Conservation (phyloP, 441 rosid species). For the Breynia disticha region DNA sequence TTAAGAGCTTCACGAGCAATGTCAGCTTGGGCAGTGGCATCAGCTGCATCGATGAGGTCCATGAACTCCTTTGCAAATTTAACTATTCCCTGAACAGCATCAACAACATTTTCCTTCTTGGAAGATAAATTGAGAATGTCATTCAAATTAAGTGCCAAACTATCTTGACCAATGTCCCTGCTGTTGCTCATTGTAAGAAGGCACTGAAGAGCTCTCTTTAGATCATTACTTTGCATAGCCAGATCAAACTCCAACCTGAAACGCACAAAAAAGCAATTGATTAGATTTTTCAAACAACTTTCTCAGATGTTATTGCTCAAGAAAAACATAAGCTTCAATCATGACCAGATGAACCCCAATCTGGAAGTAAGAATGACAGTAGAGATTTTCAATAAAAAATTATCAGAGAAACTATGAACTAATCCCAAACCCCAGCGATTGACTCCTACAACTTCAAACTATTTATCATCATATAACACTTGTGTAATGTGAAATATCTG, state of each 20-base stretch:
- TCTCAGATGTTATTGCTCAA: neutral
- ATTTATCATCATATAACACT: too few species aligned
- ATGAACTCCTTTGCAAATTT: constrained; percentile 87
- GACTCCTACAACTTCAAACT: too few species aligned
- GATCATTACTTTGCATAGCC: constrained; percentile 95
- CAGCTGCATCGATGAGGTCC: constrained; percentile 98
- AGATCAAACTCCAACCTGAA: constrained; percentile 91
- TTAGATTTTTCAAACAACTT: constrained; percentile 1
- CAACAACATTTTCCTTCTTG: constrained; percentile 85
- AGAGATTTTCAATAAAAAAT: too few species aligned
- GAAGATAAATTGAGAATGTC: constrained; percentile 76
- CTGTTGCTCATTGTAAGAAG: constrained; percentile 95
- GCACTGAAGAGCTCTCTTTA: constrained; percentile 98
- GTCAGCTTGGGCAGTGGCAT: constrained; percentile 89
- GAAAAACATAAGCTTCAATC: too few species aligned
- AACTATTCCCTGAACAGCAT: constrained; percentile 89
- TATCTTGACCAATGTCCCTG: constrained; percentile 87
- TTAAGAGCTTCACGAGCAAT: constrained; percentile 94
- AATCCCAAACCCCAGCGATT: too few species aligned
- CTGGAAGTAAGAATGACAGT: too few species aligned
- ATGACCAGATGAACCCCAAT: too few species aligned
- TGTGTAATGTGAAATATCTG: too few species aligned
- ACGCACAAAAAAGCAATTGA: constrained; percentile 8
- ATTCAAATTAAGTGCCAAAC: constrained; percentile 59
- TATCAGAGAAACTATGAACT: too few species aligned